phyloP scores from a whole-genome alignment of 352 stramenopile species.

The Thraustochytrium aureum region DNA sequence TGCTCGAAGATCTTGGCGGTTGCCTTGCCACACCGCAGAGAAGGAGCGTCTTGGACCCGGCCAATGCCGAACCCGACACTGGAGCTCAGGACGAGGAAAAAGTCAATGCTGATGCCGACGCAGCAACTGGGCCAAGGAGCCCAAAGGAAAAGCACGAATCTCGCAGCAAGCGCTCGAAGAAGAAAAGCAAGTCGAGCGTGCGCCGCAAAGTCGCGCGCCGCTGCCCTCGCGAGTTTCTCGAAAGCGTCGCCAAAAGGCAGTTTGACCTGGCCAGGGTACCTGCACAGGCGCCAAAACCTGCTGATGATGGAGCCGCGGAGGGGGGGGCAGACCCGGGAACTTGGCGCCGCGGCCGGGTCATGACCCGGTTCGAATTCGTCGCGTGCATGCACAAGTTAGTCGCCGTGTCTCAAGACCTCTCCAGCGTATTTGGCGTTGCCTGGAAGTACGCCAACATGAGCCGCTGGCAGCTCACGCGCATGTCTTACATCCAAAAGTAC shows the following conservation, averaged over 20 bases:
- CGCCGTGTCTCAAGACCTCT: constrained; percentile 69
- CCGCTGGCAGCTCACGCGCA: constrained; percentile 75
- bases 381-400: constrained; percentile 65
- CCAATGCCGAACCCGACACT: constrained; percentile 46
- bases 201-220: not conserved
- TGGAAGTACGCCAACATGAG: constrained; percentile 77
- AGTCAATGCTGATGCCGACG: not conserved
- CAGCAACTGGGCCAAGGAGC: not conserved
- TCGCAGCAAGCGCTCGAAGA: constrained; percentile 2
- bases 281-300: constrained; percentile 57
- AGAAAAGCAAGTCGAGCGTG: not conserved
- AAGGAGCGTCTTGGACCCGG: too few relatives aligned
- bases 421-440: constrained; percentile 63
- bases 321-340: not conserved
- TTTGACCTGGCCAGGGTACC: not conserved
- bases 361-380: constrained; percentile 77
- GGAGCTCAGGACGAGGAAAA: not conserved
- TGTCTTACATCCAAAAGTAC: constrained; percentile 77
- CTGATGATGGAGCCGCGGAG: constrained; percentile 56
- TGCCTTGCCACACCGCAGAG: constrained; percentile 62
- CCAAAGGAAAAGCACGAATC: not conserved
- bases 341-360: too few relatives aligned
- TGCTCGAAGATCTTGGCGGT: constrained; percentile 58
- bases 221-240: not conserved
- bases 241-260: not conserved